Evolutionary conservation across 257 asterid species (phyloP).

Genomic region (Ligustrum vulgare): DNA sequence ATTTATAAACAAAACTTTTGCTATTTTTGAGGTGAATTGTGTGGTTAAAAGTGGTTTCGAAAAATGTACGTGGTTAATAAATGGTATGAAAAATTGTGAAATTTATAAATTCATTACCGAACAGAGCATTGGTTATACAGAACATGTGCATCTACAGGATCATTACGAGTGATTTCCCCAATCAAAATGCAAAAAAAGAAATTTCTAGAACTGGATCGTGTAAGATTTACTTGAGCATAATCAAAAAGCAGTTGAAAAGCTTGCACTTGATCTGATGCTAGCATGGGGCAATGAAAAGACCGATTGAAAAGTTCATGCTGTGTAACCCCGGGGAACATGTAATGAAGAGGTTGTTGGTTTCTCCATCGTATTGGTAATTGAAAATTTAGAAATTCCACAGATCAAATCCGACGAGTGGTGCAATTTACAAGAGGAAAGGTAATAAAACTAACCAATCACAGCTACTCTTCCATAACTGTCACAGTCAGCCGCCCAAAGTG

Average conservation of each 20-base stretch:
- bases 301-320: neutral
- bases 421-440: conserved; percentile 10
- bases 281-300: neutral
- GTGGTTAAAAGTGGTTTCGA: too few relatives aligned
- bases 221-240: conserved; percentile 10
- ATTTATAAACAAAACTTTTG: too few relatives aligned
- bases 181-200: conserved; percentile 10
- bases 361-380: conserved; percentile 17
- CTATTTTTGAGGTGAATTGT: too few relatives aligned
- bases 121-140: neutral
- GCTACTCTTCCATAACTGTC: conserved; percentile 56
- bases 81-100: too few relatives aligned
- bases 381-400: neutral
- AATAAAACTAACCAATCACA: conserved; percentile 62
- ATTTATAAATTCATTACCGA: too few relatives aligned
- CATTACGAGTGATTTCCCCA: neutral
- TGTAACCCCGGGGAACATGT: neutral
- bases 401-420: neutral
- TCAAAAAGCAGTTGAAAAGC: neutral
- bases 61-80: too few relatives aligned
- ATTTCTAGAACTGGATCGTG: conserved; percentile 8
- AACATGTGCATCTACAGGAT: conserved; percentile 7
- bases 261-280: neutral
- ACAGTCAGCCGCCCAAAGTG: conserved; percentile 83
- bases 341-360: neutral